Percentiles rank a stretch among this genome's conserved stretches.
Conservation (phyloP, 73 alveolate genomes). For the Stentor roeselii region DNA sequence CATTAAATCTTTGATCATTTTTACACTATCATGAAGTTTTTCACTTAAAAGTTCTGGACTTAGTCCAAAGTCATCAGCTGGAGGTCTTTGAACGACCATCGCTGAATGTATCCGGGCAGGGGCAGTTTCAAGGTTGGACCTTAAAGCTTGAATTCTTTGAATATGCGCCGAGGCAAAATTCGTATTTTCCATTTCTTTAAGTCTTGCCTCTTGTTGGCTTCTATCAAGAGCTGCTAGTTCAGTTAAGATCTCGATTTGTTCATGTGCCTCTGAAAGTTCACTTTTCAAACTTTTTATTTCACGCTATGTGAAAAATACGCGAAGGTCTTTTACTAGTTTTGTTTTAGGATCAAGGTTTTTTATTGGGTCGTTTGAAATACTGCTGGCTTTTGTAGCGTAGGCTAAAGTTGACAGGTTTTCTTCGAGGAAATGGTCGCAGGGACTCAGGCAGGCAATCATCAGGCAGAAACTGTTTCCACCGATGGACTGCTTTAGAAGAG, state of each 20-base stretch:
- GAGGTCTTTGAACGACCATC: not conserved
- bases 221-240: not conserved
- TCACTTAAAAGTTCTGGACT: not conserved
- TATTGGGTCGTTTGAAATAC: slow-evolving; percentile 35
- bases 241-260: not conserved
- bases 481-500: slow-evolving; percentile 80
- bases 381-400: slow-evolving; percentile 73
- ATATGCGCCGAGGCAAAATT: not conserved
- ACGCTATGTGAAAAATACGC: slow-evolving; percentile 79
- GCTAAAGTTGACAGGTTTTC: slow-evolving; percentile 73
- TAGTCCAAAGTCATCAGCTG: not conserved
- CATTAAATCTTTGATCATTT: not conserved
- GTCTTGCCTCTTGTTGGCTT: not conserved
- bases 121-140: not conserved
- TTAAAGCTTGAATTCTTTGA: slow-evolving; percentile 1
- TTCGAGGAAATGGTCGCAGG: slow-evolving; percentile 54
- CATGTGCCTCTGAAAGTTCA: not conserved
- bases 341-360: slow-evolving; percentile 61
- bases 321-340: slow-evolving; percentile 86
- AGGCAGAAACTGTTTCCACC: slow-evolving; percentile 85
- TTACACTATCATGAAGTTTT: not conserved
- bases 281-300: slow-evolving; percentile 31
- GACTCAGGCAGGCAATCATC: slow-evolving; percentile 78
- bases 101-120: not conserved
- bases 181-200: not conserved